A percentile compares a stretch with the other conserved stretches of the same genome.
Conservation (phyloP, 768 basidiomycete genomes). For the Sistotremastrum suecicum region DNA sequence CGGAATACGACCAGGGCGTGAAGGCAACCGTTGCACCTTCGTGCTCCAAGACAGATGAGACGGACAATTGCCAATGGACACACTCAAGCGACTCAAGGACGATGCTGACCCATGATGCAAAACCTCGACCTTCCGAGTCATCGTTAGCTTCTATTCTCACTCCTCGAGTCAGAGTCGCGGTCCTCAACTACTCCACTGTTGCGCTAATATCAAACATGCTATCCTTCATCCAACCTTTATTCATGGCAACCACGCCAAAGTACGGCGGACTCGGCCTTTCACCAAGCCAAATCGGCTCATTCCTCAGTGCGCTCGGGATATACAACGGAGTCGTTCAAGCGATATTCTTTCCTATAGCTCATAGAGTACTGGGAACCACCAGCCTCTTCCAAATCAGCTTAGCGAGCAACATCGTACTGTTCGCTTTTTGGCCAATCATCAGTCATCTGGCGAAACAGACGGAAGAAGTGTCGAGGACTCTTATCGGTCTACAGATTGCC, state of each 20-base stretch:
- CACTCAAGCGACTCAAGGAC: no score
- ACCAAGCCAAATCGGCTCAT: constrained; percentile 24
- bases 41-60: no score
- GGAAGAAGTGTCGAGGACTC: no score
- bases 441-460: no score
- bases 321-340: constrained; percentile 24
- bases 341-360: constrained; percentile 21
- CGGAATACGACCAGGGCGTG: no score
- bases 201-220: constrained; percentile 25
- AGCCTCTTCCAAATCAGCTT: constrained; percentile 11
- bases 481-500: constrained; percentile 17
- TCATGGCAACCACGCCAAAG: constrained; percentile 22
- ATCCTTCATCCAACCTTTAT: constrained; percentile 24
- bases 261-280: constrained; percentile 24
- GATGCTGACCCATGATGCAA: no score
- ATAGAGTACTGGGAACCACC: constrained; percentile 22
- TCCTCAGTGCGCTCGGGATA: constrained; percentile 23
- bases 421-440: no score
- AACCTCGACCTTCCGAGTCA: no score
- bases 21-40: no score
- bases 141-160: constrained; percentile 12
- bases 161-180: constrained; percentile 18
- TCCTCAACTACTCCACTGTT: constrained; percentile 19
- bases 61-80: no score
- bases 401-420: no score